phyloP scores from a whole-genome alignment of 78 protist species.

The Dictyostelium purpureum region DNA sequence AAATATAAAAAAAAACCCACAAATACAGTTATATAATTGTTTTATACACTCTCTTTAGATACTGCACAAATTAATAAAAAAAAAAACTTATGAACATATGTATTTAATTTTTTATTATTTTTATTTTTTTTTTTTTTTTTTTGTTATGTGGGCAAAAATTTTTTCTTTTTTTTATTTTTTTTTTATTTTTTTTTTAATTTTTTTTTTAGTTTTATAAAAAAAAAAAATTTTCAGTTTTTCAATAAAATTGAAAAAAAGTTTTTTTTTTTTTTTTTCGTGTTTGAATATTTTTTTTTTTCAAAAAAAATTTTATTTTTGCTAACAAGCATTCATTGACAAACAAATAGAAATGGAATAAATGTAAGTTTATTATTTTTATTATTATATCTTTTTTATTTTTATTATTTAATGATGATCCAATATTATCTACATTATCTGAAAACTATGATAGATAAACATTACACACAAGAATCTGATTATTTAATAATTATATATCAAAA shows the following conservation, averaged over 20 bases:
- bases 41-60: neutral
- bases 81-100: neutral
- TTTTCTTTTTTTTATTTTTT: neutral
- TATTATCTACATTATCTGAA: conserved; percentile 16
- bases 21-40: neutral
- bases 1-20: neutral
- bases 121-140: neutral
- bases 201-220: neutral
- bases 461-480: neutral
- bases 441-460: neutral
- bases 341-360: too few species aligned
- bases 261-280: neutral
- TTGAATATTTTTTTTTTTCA: neutral
- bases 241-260: neutral
- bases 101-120: neutral
- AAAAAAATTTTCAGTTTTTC: neutral
- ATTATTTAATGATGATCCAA: neutral
- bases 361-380: too few species aligned
- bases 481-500: neutral
- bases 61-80: neutral
- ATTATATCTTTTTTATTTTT: neutral
- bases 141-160: neutral
- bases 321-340: neutral
- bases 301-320: neutral
- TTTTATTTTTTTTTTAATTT: neutral